phyloP scores from a whole-genome alignment of 2,329 filamentous ascomycete species.

The Sporothrix luriei region DNA sequence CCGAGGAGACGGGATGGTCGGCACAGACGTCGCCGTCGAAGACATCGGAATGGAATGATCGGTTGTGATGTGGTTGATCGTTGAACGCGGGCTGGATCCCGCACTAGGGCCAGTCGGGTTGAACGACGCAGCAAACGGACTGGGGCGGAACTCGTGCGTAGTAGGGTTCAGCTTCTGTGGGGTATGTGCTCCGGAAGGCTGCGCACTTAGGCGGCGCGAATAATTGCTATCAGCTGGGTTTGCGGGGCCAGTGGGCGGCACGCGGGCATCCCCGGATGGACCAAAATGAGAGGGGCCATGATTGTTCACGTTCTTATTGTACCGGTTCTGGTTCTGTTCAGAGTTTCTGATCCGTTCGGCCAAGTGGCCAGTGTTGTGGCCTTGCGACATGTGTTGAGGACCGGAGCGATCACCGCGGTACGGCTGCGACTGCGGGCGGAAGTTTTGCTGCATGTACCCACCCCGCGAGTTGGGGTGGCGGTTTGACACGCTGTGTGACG shows the following conservation, averaged over 20 bases:
- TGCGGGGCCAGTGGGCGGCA: constrained; percentile 73
- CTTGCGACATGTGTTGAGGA: constrained; percentile 48
- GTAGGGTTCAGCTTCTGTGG: constrained; percentile 64
- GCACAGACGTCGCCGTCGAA: constrained; percentile 6
- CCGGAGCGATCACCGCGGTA: constrained; percentile 54
- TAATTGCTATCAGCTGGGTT: constrained; percentile 57
- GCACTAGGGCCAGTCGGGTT: constrained; percentile 71
- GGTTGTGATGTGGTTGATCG: constrained; percentile 51
- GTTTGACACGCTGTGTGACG: constrained; percentile 42
- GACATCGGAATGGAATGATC: constrained; percentile 36
- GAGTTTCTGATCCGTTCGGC: constrained; percentile 55
- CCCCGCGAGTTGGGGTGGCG: constrained; percentile 55
- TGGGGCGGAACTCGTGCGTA: constrained; percentile 81
- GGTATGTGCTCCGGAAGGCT: constrained; percentile 52
- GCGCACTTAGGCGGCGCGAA: constrained; percentile 56
- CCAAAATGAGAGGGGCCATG: constrained; percentile 46
- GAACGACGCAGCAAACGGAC: constrained; percentile 77
- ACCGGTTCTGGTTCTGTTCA: constrained; percentile 49
- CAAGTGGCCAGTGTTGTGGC: constrained; percentile 51
- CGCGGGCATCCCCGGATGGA: constrained; percentile 66
- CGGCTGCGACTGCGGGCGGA: constrained; percentile 52
- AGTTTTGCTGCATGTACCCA: constrained; percentile 51
- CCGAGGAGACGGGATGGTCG: constrained; percentile 28
- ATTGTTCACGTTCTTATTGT: constrained; percentile 43
- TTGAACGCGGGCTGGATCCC: constrained; percentile 71